A percentile compares a stretch with the other conserved stretches of the same genome.
phyloP scores from a whole-genome alignment of 1,139 yeast genomes.

The Zygosaccharomyces sapae region DNA sequence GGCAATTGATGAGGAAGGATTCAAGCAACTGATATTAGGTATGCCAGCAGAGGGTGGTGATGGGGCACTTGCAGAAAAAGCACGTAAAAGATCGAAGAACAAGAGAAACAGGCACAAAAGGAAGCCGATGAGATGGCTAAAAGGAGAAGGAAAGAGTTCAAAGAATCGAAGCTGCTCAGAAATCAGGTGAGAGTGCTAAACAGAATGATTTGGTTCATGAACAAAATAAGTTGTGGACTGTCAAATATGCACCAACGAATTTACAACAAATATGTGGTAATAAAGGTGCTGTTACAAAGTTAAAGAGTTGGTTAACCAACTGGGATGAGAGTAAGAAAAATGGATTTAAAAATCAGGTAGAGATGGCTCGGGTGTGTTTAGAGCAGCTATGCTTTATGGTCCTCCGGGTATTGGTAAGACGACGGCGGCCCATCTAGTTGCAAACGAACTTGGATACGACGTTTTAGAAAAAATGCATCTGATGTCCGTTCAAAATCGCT shows the following conservation, averaged over 20 bases:
- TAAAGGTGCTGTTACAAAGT: constrained; percentile 63
- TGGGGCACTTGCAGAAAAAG: constrained; percentile 70
- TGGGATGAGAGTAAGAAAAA: constrained; percentile 62
- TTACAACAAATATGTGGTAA: constrained; percentile 85
- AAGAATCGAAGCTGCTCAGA: constrained; percentile 26
- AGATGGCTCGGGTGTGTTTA: constrained; percentile 58
- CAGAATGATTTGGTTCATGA: constrained; percentile 28
- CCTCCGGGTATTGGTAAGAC: constrained; percentile 87
- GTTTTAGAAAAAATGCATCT: constrained; percentile 73
- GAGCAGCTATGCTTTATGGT: constrained; percentile 83
- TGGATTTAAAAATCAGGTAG: constrained; percentile 56
- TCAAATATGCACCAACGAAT: constrained; percentile 80
- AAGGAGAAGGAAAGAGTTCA: constrained; percentile 35
- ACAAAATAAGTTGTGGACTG: constrained; percentile 79
- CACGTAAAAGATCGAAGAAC: constrained; percentile 65
- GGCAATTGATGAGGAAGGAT: constrained; percentile 85
- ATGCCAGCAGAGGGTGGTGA: constrained; percentile 95
- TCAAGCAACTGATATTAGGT: constrained; percentile 60
- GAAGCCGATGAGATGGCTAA: constrained; percentile 49
- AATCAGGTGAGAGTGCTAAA: constrained; percentile 24
- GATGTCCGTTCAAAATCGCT: constrained; percentile 85
- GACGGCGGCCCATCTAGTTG: constrained; percentile 72
- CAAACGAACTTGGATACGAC: constrained; percentile 64
- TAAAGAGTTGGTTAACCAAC: constrained; percentile 68
- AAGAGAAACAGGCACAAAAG: constrained; percentile 50